phyloP scores from a whole-genome alignment of 768 basidiomycete genomes.

The Rhodocollybia butyracea region DNA sequence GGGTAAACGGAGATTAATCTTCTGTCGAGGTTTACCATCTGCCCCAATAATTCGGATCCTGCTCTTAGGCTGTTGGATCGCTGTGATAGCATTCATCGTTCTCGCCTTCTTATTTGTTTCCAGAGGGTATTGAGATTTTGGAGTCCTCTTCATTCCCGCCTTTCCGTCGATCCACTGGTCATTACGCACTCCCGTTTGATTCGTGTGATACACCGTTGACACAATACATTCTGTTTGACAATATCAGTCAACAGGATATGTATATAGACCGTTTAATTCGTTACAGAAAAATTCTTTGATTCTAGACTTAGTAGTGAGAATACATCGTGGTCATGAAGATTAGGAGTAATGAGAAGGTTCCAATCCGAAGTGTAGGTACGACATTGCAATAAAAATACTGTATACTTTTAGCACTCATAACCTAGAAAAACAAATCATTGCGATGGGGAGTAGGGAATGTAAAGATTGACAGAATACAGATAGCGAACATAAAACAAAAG shows the following conservation, averaged over 20 bases:
- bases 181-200: too few relatives aligned
- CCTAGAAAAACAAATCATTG: background rate
- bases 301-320: background rate
- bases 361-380: background rate
- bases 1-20: background rate
- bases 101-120: background rate
- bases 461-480: background rate
- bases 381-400: background rate
- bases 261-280: too few relatives aligned
- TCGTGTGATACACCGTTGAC: too few relatives aligned
- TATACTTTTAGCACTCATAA: background rate
- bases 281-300: too few relatives aligned
- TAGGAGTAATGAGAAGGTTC: background rate
- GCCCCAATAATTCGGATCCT: background rate
- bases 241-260: too few relatives aligned
- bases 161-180: too few relatives aligned
- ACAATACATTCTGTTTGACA: too few relatives aligned
- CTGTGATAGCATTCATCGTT: background rate
- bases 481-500: background rate
- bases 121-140: too few relatives aligned
- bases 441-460: background rate
- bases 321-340: background rate
- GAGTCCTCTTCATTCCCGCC: too few relatives aligned
- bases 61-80: background rate
- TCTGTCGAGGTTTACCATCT: background rate